phyloP scores from a whole-genome alignment of 768 basidiomycete genomes.

The Naganishia antarctica region DNA sequence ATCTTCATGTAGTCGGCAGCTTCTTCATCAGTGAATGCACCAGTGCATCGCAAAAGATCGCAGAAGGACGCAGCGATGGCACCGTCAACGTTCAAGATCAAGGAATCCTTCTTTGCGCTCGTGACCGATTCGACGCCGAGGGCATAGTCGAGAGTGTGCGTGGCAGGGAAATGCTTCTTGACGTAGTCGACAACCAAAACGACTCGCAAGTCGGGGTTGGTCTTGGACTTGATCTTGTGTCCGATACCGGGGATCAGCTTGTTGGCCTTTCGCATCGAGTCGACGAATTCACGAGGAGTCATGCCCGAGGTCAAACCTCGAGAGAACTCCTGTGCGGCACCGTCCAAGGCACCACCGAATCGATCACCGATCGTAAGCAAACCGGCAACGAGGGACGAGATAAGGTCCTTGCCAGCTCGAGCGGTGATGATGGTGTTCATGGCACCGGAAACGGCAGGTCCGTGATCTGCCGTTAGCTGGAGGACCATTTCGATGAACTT shows the following conservation, averaged over 20 bases:
- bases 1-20: constrained; percentile 93
- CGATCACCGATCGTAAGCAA: constrained; percentile 95
- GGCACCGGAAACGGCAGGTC: constrained; percentile 93
- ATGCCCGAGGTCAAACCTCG: constrained; percentile 81
- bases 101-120: constrained; percentile 94
- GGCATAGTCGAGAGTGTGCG: constrained; percentile 86
- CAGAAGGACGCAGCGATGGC: constrained; percentile 90
- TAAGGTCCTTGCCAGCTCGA: constrained; percentile 98
- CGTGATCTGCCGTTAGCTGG: constrained; percentile 98
- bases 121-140: constrained; percentile 97
- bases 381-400: constrained; percentile 92
- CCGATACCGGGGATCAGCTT: constrained; percentile 97
- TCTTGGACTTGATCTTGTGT: constrained; percentile 91
- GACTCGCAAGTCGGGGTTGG: constrained; percentile 52
- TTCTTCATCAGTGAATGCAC: constrained; percentile 92
- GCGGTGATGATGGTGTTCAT: constrained; percentile 99
- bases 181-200: constrained; percentile 78
- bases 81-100: constrained; percentile 94
- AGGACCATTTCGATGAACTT: constrained; percentile 99
- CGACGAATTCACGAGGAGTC: constrained; percentile 97
- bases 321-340: constrained; percentile 94
- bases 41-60: constrained; percentile 82
- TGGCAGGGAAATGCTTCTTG: constrained; percentile 89
- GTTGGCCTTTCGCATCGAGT: constrained; percentile 84
- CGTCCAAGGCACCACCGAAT: constrained; percentile 97